phyloP scores from a whole-genome alignment of 495 filamentous ascomycete genomes.

The Penicillium steckii region DNA sequence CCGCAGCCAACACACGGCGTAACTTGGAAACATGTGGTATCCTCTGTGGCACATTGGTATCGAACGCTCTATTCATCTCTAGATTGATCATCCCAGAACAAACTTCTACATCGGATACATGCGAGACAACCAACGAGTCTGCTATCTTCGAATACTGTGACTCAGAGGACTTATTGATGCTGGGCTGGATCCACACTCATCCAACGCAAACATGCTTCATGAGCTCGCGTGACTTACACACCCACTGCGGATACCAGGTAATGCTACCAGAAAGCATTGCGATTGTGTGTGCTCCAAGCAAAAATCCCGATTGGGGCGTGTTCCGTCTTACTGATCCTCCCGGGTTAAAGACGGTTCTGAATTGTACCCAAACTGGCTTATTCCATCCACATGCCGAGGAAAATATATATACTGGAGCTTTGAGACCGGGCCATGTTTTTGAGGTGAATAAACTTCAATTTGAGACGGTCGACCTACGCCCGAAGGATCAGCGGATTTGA shows the following conservation, averaged over 20 bases:
- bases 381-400: conserved; percentile 78
- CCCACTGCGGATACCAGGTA: conserved; percentile 87
- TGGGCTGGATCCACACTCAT: conserved; percentile 99
- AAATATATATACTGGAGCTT: conserved; percentile 82
- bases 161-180: conserved; percentile 77
- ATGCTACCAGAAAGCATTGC: conserved; percentile 96
- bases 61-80: conserved; percentile 89
- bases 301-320: conserved; percentile 80
- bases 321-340: conserved; percentile 94
- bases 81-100: conserved; percentile 90
- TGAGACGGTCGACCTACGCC: conserved; percentile 75
- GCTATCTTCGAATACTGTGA: conserved; percentile 86
- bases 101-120: conserved; percentile 84
- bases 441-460: conserved; percentile 73
- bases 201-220: conserved; percentile 97
- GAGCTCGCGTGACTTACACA: conserved; percentile 91
- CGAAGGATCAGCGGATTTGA: conserved; percentile 28
- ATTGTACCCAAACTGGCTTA: conserved; percentile 69
- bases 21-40: conserved; percentile 95
- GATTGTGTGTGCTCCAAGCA: conserved; percentile 90
- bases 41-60: conserved; percentile 84
- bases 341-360: conserved; percentile 74
- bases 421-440: conserved; percentile 81
- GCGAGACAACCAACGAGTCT: conserved; percentile 84
- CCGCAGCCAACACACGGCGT: conserved; percentile 67